Conservation (phyloP, 1,284 basidiomycete genomes). For the Ganoderma lingzhi region DNA sequence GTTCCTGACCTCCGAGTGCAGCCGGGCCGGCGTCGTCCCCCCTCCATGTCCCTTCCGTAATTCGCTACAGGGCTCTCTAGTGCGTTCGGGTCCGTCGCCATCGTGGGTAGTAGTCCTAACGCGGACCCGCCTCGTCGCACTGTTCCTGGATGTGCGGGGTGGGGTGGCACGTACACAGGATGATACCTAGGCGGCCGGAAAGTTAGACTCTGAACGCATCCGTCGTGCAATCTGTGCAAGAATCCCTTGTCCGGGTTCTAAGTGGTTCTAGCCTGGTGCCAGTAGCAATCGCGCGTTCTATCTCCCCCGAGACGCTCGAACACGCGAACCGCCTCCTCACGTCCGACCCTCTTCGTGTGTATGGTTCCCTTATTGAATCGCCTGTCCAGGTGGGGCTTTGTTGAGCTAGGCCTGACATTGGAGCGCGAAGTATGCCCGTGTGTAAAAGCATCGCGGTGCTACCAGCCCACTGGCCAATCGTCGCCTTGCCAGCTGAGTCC, state of each 20-base stretch:
- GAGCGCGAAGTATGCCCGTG: neutral
- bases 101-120: neutral
- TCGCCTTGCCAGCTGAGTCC: neutral
- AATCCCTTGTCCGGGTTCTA: neutral
- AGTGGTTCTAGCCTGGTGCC: neutral
- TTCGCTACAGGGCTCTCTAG: neutral
- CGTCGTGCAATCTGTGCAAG: neutral
- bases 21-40: neutral
- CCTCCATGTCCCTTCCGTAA: neutral
- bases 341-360: constrained; percentile 1
- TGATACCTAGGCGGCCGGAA: neutral
- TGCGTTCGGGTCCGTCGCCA: neutral
- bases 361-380: neutral
- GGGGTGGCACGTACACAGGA: neutral
- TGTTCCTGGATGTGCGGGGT: neutral
- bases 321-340: neutral
- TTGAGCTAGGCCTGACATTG: neutral
- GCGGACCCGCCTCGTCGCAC: neutral
- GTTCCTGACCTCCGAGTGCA: neutral
- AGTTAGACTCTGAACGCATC: neutral
- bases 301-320: constrained; percentile 7
- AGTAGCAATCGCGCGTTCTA: constrained; percentile 4
- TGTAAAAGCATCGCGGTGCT: neutral
- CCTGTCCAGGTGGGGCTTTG: neutral
- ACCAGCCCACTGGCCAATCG: neutral